Base-by-base conservation (phyloP, 2,329 filamentous ascomycete genomes). In the Dothideomycetidae sp. region DNA sequence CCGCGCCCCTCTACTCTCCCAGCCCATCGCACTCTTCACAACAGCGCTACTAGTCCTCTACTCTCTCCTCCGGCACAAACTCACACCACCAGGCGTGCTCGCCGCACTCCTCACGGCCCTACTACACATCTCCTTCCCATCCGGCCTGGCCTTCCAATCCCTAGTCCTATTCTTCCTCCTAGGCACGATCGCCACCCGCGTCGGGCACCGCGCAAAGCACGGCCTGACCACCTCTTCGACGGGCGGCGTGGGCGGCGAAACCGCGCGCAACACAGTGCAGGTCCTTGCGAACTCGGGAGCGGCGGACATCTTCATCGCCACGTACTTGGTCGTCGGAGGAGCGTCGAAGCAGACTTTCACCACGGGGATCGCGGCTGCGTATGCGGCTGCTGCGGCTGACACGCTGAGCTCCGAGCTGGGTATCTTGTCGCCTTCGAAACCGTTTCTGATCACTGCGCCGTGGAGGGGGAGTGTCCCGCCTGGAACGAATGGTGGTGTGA, bases 381-480 rank as follows among this genome's bases (percentile, higher is more conserved):
- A 98, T 53, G 88, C 85, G 16, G 82, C 83, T 33, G 85, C 93
- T 7, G 76, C 84, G 13, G 83, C 88, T 34, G 90, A 98, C 57
- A 98, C 90, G 0, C 90, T 94, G 56, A 86, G 81, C 40, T 93
- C 85, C 9, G 90, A 98, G 62, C 75, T 98, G 13, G 90, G 90
- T 10, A 98, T 98, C 40, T 67, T 98, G 10, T 80, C 86, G 5
- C 73, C 68, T 42, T 70, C 70, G 15, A 64, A 73, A 31, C 90
- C 90, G 5, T 75, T 86, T 23, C 72, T 98, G 26, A 88, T 98
- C 53, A 94, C 84, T 3, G 86, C 81, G 10, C 74, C 70, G 11
- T 68, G 90, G 51, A 77, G 81, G 42, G n/a, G n/a, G n/a, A 70
- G 73, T 45, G 90, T 96, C 0, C 86, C 90, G 0, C 78, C 73